phyloP scores from a whole-genome alignment of 208 protist genomes.

The Trypanosoma caninum region DNA sequence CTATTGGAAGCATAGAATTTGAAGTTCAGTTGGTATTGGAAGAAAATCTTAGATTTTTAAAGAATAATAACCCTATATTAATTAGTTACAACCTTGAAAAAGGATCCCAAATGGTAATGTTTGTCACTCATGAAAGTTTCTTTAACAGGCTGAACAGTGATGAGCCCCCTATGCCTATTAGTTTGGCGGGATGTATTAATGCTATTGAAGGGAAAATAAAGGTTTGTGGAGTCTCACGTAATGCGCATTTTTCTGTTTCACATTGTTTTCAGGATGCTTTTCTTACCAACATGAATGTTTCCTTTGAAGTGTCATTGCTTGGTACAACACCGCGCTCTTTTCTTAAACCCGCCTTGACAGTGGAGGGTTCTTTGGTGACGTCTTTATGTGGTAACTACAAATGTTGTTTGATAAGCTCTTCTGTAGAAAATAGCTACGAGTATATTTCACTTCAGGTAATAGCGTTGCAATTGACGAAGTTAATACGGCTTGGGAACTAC shows the following conservation, averaged over 20 bases:
- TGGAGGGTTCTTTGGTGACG: conserved; percentile 12
- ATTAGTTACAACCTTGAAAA: too few relatives aligned
- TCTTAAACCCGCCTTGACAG: conserved; percentile 12
- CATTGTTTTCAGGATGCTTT: conserved; percentile 15
- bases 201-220: conserved; percentile 10
- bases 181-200: conserved; percentile 18
- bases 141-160: neutral
- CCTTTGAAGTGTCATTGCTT: conserved; percentile 12
- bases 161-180: neutral
- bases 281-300: conserved; percentile 16
- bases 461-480: conserved; percentile 12
- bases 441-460: conserved; percentile 14
- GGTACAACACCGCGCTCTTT: conserved; percentile 11
- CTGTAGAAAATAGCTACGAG: conserved; percentile 8
- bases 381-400: conserved; percentile 14
- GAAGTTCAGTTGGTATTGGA: conserved; percentile 38
- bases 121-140: conserved; percentile 21
- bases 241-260: neutral
- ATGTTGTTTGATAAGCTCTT: conserved; percentile 11
- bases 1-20: conserved; percentile 62
- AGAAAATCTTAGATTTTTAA: neutral
- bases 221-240: conserved; percentile 10
- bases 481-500: conserved; percentile 21
- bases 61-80: too few relatives aligned
- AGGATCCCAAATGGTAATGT: conserved; percentile 12